Base-by-base conservation (phyloP, 208 protist species). In the Porcisia hertigi region DNA sequence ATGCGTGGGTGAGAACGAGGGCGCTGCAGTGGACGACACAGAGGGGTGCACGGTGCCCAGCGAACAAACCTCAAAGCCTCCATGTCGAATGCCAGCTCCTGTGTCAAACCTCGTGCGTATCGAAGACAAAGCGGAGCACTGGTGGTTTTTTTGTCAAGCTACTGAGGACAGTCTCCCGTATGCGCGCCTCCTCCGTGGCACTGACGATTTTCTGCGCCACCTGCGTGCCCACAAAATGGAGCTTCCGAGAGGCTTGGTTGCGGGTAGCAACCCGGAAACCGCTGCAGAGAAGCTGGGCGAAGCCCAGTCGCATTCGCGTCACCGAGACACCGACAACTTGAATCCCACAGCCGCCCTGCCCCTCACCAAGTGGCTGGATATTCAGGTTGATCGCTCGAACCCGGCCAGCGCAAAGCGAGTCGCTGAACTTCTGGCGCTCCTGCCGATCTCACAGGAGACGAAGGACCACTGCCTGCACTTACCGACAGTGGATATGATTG, bases 351-450 rank as follows among this genome's bases (percentile, higher is more conserved):
- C 53, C 36, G 36, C 58, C 59, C 71, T 83, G 73, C 88, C 87
- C 0, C 74, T 79, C 1, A 71, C 89, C 0, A 92, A 91, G 75
- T 97, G 93, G 91, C 82, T 97, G 30, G 93, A 97, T 59, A 86
- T 97, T 34, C 93, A 97, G 80, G 76, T 84, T 16, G 82, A 84
- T 41, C 80, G 84, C 39, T 43, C 65, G 57, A 73, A 86, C 34
- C 73, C 82, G 3, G 53, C 49, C 52, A 82, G 80, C 34, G 79
- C 59, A 47, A 57, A 79, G 34, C 73, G 91, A 41, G 65, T 95
- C 20, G 60, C 55, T 3, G 49, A 79, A n/a, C 52, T 97, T 36
- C 79, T 97, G n/a, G 71, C 78, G 5, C 71, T 73, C n/a, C 93
- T 97, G 55, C 87, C 90, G 53, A 71, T 97, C 49, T 76, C 82